Conservation (phyloP, 345 rosid genomes). For the Gossypium arboreum region DNA sequence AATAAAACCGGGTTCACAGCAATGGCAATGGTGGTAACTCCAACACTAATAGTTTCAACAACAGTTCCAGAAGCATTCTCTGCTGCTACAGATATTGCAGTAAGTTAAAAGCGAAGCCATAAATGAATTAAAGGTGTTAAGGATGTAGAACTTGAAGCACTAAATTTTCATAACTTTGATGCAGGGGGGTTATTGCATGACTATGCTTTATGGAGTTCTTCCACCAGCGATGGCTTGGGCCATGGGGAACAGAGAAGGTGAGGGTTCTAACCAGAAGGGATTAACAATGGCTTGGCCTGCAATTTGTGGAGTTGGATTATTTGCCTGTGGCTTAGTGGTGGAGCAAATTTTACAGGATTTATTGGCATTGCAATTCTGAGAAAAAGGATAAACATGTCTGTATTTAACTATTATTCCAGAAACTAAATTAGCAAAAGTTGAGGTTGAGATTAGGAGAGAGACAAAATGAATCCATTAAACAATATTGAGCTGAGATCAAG, state of each 20-base stretch:
- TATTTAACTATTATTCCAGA: too few relatives aligned
- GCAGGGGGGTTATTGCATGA: slow-evolving; percentile 74
- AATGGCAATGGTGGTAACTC: slow-evolving; percentile 40
- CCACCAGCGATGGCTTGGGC: slow-evolving; percentile 79
- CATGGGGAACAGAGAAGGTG: slow-evolving; percentile 22
- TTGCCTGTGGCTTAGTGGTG: slow-evolving; percentile 42
- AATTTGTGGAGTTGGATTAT: slow-evolving; percentile 40
- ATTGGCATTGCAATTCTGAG: slow-evolving; percentile 21
- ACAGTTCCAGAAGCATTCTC: slow-evolving; percentile 60
- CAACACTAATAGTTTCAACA: slow-evolving; percentile 48
- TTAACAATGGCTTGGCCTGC: slow-evolving; percentile 34
- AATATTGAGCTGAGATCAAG: not conserved
- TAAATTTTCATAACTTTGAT: not conserved
- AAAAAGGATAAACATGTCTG: not conserved
- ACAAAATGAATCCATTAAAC: not conserved
- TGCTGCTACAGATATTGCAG: slow-evolving; percentile 61
- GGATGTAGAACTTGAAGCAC: not conserved
- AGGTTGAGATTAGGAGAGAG: too few relatives aligned
- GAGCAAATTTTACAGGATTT: slow-evolving; percentile 46
- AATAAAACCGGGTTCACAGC: slow-evolving; percentile 42
- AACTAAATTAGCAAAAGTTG: too few relatives aligned
- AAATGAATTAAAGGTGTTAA: not conserved
- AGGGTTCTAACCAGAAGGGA: slow-evolving; percentile 13
- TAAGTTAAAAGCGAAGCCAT: slow-evolving; percentile 23
- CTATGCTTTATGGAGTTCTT: slow-evolving; percentile 57